Evolutionary conservation across 2,329 filamentous ascomycete species (phyloP), one percentile per base, ranked within the genome.

Genomic region (Blastomyces gilchristii): DNA sequence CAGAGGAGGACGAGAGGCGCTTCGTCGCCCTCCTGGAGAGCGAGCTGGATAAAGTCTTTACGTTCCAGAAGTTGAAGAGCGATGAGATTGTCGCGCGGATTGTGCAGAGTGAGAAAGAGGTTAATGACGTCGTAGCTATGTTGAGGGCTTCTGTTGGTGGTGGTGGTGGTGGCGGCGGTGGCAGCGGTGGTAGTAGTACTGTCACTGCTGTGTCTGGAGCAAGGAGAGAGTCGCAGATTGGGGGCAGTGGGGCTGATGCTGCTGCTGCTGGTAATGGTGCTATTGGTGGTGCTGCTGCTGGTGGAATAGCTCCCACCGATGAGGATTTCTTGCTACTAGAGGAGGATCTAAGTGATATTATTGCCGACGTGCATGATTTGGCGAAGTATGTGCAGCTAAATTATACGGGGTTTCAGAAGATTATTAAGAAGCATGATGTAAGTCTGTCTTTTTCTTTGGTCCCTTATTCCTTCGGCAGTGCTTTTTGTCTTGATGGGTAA

Each of bases 351-450:
- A 96, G 91, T 77, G 94, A 99, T 75, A 92, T 99, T 72, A 99
- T 99, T 74, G 94, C 94, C 69, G 93, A 99, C 72, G 94, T 99
- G 28, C 93, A 99, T 77, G 94, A 99, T 72, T 83, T 99, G 65
- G 92, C 94, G 75, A 97, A 97, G 78, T 99, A 96, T 75, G 95
- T 96, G 7, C 93, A 97, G 79, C 80, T 99, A 73, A 99, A 99
- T 78, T 99, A 99, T 74, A 97, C 93, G 0, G 94, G 94, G 5
- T 99, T 99, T 75, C 95, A 97, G 81, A 99, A 99, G 82, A 99
- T 99, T 67, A 96, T 99, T 77, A 99, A 99, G 83, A 99, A 99
- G 82, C 94, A 99, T 76, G 94, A 97, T 79, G 90, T 93, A 77
- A 69, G 88, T 79, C 45, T 31, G 60, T 16, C 18, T 61, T 16